A percentile compares a stretch with the other conserved stretches of the same genome.
phyloP scores from a whole-genome alignment of 2,329 filamentous ascomycete species.

The Blumeria graminis region DNA sequence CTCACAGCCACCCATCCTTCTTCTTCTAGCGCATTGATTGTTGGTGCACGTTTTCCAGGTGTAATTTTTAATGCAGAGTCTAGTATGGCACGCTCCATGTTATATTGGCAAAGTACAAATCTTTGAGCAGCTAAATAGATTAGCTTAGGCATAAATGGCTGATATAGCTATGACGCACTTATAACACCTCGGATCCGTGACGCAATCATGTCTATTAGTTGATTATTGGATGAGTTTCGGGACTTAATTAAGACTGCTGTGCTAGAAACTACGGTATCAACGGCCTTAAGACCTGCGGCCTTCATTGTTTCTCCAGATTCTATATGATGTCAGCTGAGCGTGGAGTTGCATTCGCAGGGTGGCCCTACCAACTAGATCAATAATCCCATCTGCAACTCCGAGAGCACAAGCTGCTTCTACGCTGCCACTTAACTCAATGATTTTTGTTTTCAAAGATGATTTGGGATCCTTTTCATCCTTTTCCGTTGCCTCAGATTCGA shows the following conservation, averaged over 20 bases:
- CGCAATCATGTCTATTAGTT: slow-evolving; percentile 62
- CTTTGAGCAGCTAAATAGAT: slow-evolving; percentile 44
- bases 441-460: slow-evolving; percentile 52
- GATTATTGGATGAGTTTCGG: slow-evolving; percentile 53
- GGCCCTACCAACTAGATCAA: slow-evolving; percentile 72
- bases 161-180: slow-evolving; percentile 23
- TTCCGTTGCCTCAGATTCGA: slow-evolving; percentile 33
- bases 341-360: background rate
- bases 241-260: slow-evolving; percentile 85
- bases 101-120: slow-evolving; percentile 92
- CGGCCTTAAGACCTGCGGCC: slow-evolving; percentile 77
- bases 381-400: slow-evolving; percentile 87
- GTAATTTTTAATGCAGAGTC: slow-evolving; percentile 50
- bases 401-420: slow-evolving; percentile 92
- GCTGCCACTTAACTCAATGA: slow-evolving; percentile 86
- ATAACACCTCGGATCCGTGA: slow-evolving; percentile 83
- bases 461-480: slow-evolving; percentile 14
- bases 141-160: slow-evolving; percentile 4
- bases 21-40: slow-evolving; percentile 70
- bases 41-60: slow-evolving; percentile 81
- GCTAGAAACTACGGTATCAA: slow-evolving; percentile 76
- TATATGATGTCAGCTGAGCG: slow-evolving; percentile 16
- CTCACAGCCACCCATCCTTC: slow-evolving; percentile 22
- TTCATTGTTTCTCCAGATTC: slow-evolving; percentile 98
- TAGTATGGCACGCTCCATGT: slow-evolving; percentile 52